phyloP scores from a whole-genome alignment of 371 early-diverging fungal genomes.

The Lichtheimia corymbifera region DNA sequence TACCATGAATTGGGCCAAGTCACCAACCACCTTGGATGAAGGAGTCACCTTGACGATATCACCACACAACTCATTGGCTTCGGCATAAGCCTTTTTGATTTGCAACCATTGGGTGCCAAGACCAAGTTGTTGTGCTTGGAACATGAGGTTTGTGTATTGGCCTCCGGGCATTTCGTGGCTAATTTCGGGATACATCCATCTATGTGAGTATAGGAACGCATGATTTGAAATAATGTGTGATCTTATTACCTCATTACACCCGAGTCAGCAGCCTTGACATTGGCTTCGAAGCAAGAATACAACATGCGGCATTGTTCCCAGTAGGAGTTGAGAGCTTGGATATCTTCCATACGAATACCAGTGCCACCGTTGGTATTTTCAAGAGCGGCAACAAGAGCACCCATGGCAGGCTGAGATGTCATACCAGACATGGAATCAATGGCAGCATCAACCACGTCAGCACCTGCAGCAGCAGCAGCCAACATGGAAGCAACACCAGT shows the following conservation, averaged over 20 bases:
- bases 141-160: slow-evolving; percentile 96
- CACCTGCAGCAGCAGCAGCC: slow-evolving; percentile 92
- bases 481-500: slow-evolving; percentile 96
- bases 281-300: slow-evolving; percentile 94
- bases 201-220: too few relatives aligned
- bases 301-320: slow-evolving; percentile 94
- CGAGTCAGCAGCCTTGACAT: slow-evolving; percentile 84
- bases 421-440: slow-evolving; percentile 93
- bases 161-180: slow-evolving; percentile 98
- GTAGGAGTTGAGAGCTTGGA: slow-evolving; percentile 86
- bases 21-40: slow-evolving; percentile 96
- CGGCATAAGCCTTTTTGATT: slow-evolving; percentile 88
- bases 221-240: too few relatives aligned
- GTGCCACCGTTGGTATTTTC: slow-evolving; percentile 76
- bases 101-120: slow-evolving; percentile 92
- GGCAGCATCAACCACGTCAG: slow-evolving; percentile 92
- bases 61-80: slow-evolving; percentile 91
- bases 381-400: slow-evolving; percentile 86
- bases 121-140: slow-evolving; percentile 93
- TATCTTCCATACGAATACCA: slow-evolving; percentile 78
- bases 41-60: slow-evolving; percentile 98
- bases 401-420: slow-evolving; percentile 96
- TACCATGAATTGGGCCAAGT: slow-evolving; percentile 96
- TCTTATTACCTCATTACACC: too few relatives aligned
- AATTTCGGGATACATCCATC: too few relatives aligned